A percentile compares a stretch with the other conserved stretches of the same genome.
phyloP scores from a whole-genome alignment of 495 filamentous ascomycete species.

The Podospora conica region DNA sequence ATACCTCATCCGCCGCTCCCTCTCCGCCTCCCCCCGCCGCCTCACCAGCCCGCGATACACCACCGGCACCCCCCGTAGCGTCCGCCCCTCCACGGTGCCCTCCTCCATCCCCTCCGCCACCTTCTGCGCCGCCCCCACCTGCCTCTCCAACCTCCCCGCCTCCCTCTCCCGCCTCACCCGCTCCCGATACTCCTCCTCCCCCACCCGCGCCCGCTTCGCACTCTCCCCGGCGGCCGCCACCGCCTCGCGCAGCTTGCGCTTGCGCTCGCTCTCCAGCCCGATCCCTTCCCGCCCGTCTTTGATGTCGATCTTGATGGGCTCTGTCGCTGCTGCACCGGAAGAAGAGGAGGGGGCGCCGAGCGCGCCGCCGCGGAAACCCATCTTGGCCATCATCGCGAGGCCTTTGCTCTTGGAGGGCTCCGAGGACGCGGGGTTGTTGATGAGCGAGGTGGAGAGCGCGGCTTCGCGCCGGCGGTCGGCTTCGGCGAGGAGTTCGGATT shows the following conservation, averaged over 20 bases:
- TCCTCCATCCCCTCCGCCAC: conserved; percentile 64
- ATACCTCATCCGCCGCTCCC: conserved; percentile 58
- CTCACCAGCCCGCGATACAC: conserved; percentile 72
- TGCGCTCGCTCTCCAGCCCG: conserved; percentile 73
- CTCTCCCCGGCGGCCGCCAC: conserved; percentile 43
- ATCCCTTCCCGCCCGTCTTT: conserved; percentile 75
- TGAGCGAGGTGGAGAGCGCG: conserved; percentile 64
- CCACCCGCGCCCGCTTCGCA: conserved; percentile 57
- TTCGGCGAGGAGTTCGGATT: conserved; percentile 69
- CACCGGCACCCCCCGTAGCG: conserved; percentile 54
- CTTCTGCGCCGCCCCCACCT: conserved; percentile 70
- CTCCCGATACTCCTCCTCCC: conserved; percentile 73
- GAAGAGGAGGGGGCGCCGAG: conserved; percentile 43
- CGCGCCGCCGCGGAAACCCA: conserved; percentile 77
- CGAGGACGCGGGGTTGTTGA: conserved; percentile 22
- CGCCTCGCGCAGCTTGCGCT: conserved; percentile 69
- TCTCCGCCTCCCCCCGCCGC: conserved; percentile 63
- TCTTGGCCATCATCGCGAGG: conserved; percentile 91
- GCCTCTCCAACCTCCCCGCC: conserved; percentile 58
- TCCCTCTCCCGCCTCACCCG: conserved; percentile 66
- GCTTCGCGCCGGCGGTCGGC: conserved; percentile 65
- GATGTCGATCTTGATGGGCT: conserved; percentile 32
- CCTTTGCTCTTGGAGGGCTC: conserved; percentile 58
- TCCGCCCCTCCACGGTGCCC: conserved; percentile 11
- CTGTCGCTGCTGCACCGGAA: conserved; percentile 20